Conservation (phyloP, 352 stramenopile genomes). For the Pythium pectinolyticum region DNA sequence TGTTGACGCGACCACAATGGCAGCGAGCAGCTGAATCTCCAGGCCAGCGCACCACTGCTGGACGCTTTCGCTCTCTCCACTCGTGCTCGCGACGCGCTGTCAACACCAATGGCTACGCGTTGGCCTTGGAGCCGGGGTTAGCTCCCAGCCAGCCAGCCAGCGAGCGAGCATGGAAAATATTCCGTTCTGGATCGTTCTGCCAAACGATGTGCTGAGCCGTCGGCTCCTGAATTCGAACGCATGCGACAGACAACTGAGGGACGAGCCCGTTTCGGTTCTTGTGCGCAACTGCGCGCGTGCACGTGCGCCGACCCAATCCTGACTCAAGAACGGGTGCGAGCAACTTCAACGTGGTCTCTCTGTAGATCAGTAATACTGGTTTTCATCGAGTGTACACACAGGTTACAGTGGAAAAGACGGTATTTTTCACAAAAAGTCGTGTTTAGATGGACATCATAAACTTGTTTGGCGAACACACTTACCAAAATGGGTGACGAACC, state of each 20-base stretch:
- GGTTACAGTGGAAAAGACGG: no score
- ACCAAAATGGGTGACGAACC: conserved; percentile 1
- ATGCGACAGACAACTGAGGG: conserved; percentile 23
- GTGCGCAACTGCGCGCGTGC: no score
- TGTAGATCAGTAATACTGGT: no score
- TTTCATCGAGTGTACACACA: no score
- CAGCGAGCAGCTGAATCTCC: not conserved
- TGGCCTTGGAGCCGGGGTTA: no score
- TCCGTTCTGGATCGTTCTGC: conserved; percentile 7
- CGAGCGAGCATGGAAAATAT: not conserved
- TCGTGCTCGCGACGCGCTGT: not conserved
- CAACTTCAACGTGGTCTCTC: conserved; percentile 7
- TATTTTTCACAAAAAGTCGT: no score
- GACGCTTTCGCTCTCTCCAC: conserved; percentile 5
- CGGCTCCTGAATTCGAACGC: conserved; percentile 15
- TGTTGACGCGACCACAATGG: conserved; percentile 1
- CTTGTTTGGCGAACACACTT: no score
- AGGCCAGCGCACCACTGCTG: not conserved
- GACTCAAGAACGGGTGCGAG: no score
- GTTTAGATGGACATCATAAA: no score
- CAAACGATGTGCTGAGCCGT: conserved; percentile 4
- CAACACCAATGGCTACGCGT: not conserved
- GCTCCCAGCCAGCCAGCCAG: not conserved
- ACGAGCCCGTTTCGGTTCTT: no score
- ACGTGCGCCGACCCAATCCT: no score